Evolutionary conservation across 306 rosid genomes (phyloP).

Genomic region (Glycyrrhiza uralensis): DNA sequence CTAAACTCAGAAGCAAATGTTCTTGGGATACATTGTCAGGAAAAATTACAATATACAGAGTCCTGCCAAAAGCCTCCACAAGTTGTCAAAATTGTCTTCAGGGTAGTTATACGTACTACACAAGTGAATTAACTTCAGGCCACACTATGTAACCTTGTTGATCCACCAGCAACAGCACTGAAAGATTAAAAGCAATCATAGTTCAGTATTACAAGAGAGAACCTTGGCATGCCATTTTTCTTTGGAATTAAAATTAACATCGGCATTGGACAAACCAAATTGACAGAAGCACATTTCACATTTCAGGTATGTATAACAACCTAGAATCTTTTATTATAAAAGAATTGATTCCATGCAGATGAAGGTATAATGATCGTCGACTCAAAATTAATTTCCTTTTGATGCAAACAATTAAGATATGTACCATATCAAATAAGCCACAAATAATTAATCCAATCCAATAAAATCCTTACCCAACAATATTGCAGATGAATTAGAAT

Average conservation of each 20-base stretch:
- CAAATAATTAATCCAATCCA: neutral
- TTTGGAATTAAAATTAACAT: neutral
- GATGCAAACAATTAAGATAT: neutral
- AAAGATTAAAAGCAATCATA: conserved; percentile 24
- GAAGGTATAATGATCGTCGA: neutral
- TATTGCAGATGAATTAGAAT: neutral
- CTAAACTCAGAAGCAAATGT: conserved; percentile 81
- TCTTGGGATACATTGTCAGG: conserved; percentile 79
- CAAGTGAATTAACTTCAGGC: conserved; percentile 43
- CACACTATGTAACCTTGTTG: conserved; percentile 35
- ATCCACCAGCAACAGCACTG: conserved; percentile 53
- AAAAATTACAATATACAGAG: conserved; percentile 90
- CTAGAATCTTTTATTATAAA: neutral
- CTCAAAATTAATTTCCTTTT: neutral
- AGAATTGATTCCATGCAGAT: neutral
- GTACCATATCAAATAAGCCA: neutral
- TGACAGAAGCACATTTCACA: conserved; percentile 1
- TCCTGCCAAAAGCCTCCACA: conserved; percentile 88
- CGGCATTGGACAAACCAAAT: neutral
- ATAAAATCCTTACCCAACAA: neutral
- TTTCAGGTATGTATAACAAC: neutral
- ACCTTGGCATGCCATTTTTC: neutral
- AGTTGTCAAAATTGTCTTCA: conserved; percentile 59
- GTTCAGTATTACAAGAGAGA: conserved; percentile 22
- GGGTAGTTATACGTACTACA: conserved; percentile 50